These are phyloP conservation scores for Lachnellula subtilissima DNA, from an alignment of 2,329 filamentous ascomycete species.

Conservation along the genomic window DNA sequence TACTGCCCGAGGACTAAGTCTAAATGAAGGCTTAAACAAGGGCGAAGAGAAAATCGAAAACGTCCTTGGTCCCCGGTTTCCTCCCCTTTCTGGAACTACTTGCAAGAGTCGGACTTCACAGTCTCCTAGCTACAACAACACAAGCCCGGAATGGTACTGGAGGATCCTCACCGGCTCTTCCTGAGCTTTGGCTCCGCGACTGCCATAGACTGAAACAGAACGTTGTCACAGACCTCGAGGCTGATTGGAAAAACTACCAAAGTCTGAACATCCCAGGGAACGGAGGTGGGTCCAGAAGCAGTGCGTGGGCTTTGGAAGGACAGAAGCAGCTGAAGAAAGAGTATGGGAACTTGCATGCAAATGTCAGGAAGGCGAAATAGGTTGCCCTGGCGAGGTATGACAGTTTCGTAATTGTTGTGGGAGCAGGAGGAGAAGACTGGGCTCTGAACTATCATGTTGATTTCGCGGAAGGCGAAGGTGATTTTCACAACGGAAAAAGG, in stretches of 20 bases:
- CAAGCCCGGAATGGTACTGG: constrained; percentile 5
- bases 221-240: constrained; percentile 2
- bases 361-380: constrained; percentile 8
- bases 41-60: background rate
- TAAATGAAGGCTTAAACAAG: background rate
- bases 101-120: constrained; percentile 1
- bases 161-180: constrained; percentile 3
- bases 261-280: constrained; percentile 4
- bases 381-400: constrained; percentile 8
- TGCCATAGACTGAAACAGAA: background rate
- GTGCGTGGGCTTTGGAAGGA: background rate
- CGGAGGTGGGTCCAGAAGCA: background rate
- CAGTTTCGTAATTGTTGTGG: constrained; percentile 2
- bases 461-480: background rate
- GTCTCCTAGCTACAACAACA: constrained; percentile 2
- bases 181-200: constrained; percentile 12
- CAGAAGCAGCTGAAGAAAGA: constrained; percentile 3
- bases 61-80: background rate
- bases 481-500: background rate
- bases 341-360: background rate
- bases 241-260: background rate
- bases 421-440: constrained; percentile 1
- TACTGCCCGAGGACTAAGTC: no score
- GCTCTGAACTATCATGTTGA: constrained; percentile 12
- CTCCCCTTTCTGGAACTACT: constrained; percentile 1